Evolutionary conservation across 257 asterid species (phyloP).

Genomic region (Marsdenia floribunda): DNA sequence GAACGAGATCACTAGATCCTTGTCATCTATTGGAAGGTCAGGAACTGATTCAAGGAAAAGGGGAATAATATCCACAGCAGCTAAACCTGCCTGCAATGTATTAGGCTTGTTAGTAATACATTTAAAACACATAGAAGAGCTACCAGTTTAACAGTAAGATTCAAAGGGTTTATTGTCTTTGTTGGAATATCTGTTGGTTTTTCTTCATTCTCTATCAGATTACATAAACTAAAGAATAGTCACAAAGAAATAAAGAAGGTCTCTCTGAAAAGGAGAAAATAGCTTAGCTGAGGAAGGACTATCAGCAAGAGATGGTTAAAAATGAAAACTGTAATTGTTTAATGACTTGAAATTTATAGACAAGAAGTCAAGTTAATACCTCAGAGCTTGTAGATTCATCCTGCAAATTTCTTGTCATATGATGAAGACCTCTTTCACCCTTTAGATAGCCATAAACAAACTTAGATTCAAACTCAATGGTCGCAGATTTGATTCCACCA

Average conservation of each 20-base stretch:
- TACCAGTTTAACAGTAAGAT: not conserved
- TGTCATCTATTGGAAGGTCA: constrained; percentile 41
- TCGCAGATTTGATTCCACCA: constrained; percentile 41
- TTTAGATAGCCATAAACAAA: constrained; percentile 62
- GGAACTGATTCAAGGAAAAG: constrained; percentile 67
- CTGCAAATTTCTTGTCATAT: constrained; percentile 32
- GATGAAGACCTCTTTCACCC: constrained; percentile 77
- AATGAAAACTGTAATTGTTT: not conserved
- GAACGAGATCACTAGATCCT: constrained; percentile 40
- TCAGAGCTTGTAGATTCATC: constrained; percentile 28
- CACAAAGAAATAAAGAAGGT: not conserved
- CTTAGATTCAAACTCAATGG: constrained; percentile 66
- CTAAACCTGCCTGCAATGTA: constrained; percentile 41
- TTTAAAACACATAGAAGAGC: not conserved
- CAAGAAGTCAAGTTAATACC: constrained; percentile 35
- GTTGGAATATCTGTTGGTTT: not conserved
- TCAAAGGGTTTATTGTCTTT: not conserved
- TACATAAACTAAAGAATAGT: not conserved
- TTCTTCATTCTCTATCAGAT: not conserved
- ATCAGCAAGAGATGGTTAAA: not conserved
- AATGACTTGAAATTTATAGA: not conserved
- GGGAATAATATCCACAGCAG: constrained; percentile 73
- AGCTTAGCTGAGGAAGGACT: not conserved
- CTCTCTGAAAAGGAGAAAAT: not conserved
- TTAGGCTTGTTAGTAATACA: not conserved